Conservation (phyloP, 1,284 basidiomycete genomes). For the Naganishia cerealis region DNA sequence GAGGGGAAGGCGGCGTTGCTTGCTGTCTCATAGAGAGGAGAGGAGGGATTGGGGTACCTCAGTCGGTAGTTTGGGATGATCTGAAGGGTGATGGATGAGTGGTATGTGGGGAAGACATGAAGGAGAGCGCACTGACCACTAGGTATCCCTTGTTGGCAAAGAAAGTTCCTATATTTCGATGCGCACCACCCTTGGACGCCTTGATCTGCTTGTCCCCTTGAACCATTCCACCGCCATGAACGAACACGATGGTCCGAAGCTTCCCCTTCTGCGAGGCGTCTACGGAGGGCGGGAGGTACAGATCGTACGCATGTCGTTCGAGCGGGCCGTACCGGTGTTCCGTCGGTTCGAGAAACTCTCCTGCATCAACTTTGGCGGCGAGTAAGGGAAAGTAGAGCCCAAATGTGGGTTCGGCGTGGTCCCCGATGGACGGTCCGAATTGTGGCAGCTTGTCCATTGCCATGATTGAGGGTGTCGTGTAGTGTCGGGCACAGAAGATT, state of each 20-base stretch:
- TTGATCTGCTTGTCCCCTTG: constrained; percentile 29
- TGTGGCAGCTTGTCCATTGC: constrained; percentile 12
- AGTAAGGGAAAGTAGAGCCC: constrained; percentile 26
- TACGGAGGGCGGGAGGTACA: constrained; percentile 23
- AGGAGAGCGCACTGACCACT: constrained; percentile 13
- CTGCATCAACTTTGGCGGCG: not conserved
- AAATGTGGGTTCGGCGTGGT: constrained; percentile 23
- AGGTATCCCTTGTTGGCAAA: constrained; percentile 25
- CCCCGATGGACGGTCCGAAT: constrained; percentile 5
- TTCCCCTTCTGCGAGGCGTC: not conserved
- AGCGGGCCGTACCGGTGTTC: constrained; percentile 17
- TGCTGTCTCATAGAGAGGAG: constrained; percentile 15
- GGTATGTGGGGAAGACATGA: not conserved
- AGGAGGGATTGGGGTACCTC: constrained; percentile 9
- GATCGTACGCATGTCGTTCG: constrained; percentile 27
- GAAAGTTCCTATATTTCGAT: constrained; percentile 28
- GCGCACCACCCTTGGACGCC: constrained; percentile 12
- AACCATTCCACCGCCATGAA: constrained; percentile 30
- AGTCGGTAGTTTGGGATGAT: constrained; percentile 32
- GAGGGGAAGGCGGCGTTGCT: constrained; percentile 29
- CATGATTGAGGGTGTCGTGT: not conserved
- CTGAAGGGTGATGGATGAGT: constrained; percentile 1
- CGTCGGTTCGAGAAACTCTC: constrained; percentile 16
- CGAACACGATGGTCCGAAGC: constrained; percentile 21
- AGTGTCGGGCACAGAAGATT: not conserved